Evolutionary conservation across 2,329 filamentous ascomycete genomes (phyloP).

Genomic region (Fusarium marasasianum): DNA sequence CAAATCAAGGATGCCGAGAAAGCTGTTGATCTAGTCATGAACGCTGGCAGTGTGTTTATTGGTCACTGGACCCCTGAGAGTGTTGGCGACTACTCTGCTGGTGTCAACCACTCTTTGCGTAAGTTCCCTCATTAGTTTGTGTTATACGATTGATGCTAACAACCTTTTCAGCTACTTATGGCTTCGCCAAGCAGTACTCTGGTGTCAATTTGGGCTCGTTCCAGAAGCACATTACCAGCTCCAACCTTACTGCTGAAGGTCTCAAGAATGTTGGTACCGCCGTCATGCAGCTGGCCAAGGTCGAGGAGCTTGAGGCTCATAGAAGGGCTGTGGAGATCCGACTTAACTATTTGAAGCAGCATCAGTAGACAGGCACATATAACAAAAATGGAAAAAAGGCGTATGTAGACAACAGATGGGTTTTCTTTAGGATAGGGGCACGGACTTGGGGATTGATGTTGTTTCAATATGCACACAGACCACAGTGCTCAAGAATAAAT

Average conservation of each 20-base stretch:
- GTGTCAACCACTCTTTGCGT: slow-evolving; percentile 97
- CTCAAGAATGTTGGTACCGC: slow-evolving; percentile 85
- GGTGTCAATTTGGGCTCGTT: slow-evolving; percentile 97
- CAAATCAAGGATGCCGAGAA: slow-evolving; percentile 82
- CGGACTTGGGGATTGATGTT: slow-evolving; percentile 18
- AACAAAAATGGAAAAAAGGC: slow-evolving; percentile 8
- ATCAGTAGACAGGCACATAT: slow-evolving; percentile 38
- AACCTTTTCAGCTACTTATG: slow-evolving; percentile 80
- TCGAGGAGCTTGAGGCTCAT: slow-evolving; percentile 95
- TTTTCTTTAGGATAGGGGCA: slow-evolving; percentile 16
- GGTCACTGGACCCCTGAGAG: slow-evolving; percentile 97
- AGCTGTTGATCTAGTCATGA: slow-evolving; percentile 82
- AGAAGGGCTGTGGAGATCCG: slow-evolving; percentile 87
- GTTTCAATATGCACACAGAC: slow-evolving; percentile 1
- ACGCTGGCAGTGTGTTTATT: slow-evolving; percentile 95
- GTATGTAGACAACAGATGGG: slow-evolving; percentile 16
- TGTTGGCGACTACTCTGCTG: slow-evolving; percentile 97
- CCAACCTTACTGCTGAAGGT: slow-evolving; percentile 86
- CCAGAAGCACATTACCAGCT: slow-evolving; percentile 97
- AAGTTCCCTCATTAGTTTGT: slow-evolving; percentile 57
- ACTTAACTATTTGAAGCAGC: slow-evolving; percentile 62
- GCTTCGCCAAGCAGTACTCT: slow-evolving; percentile 98
- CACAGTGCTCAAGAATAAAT: not conserved
- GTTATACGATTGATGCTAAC: slow-evolving; percentile 21
- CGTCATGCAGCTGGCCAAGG: slow-evolving; percentile 94